A percentile compares a stretch with the other conserved stretches of the same genome.
Evolutionary conservation across 2,329 filamentous ascomycete genomes (phyloP).

Genomic region (Colletotrichum sp.): DNA sequence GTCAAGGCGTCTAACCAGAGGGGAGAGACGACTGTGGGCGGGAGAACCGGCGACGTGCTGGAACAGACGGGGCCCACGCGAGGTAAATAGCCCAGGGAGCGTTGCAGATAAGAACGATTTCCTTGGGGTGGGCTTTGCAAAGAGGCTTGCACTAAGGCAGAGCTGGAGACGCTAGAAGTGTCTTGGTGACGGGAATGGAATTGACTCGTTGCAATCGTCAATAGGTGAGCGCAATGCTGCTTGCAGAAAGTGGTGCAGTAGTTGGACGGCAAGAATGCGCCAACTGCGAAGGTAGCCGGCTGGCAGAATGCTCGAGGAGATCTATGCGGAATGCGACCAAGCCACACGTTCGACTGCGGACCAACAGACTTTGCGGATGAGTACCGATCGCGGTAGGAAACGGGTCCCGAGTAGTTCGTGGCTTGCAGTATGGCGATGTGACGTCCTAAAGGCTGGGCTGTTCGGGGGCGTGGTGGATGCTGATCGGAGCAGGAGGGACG

Average conservation of each 20-base stretch:
- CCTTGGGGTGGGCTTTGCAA: background rate
- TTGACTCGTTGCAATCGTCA: slow-evolving; percentile 22
- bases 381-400: background rate
- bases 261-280: slow-evolving; percentile 1
- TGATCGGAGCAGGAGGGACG: background rate
- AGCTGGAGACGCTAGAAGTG: slow-evolving; percentile 16
- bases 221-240: background rate
- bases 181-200: slow-evolving; percentile 23
- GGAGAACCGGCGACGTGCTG: background rate
- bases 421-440: background rate
- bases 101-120: slow-evolving; percentile 1
- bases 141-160: slow-evolving; percentile 19
- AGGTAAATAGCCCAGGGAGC: slow-evolving; percentile 17
- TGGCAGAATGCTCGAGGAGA: slow-evolving; percentile 8
- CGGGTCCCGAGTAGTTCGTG: background rate
- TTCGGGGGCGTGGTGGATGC: background rate
- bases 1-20: background rate
- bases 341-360: slow-evolving; percentile 8
- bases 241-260: slow-evolving; percentile 17
- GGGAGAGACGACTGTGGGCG: background rate
- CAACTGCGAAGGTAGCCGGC: background rate
- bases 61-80: slow-evolving; percentile 3
- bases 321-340: slow-evolving; percentile 20
- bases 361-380: background rate
- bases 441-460: background rate